Evolutionary conservation across 306 rosid genomes (phyloP).

Genomic region (Morella rubra): DNA sequence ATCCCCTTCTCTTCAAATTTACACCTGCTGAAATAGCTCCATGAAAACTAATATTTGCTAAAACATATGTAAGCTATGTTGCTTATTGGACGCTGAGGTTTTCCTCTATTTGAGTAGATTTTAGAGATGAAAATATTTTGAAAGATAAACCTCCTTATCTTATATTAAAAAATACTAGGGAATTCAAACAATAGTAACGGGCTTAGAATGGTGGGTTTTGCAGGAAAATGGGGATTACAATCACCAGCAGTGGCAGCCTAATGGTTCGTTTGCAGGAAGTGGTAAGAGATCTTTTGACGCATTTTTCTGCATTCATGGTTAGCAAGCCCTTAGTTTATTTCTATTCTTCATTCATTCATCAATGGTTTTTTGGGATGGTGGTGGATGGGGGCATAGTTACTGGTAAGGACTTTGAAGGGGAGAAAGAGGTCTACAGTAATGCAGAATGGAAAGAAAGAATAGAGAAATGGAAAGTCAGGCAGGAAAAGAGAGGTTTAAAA

Average conservation of each 20-base stretch:
- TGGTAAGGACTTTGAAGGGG: slow-evolving; percentile 66
- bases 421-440: slow-evolving; percentile 36
- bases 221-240: slow-evolving; percentile 64
- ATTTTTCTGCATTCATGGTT: background rate
- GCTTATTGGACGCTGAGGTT: background rate
- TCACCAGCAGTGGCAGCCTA: slow-evolving; percentile 46
- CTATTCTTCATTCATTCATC: slow-evolving; percentile 12
- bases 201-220: slow-evolving; percentile 25
- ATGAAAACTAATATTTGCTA: background rate
- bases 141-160: background rate
- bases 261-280: slow-evolving; percentile 59
- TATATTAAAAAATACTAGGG: background rate
- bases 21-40: too few relatives aligned
- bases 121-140: background rate
- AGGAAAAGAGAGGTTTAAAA: slow-evolving; percentile 66
- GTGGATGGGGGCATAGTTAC: slow-evolving; percentile 38
- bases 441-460: slow-evolving; percentile 73
- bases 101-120: background rate
- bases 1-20: background rate
- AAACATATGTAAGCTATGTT: background rate
- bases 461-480: slow-evolving; percentile 98
- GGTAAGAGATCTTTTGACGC: slow-evolving; percentile 34
- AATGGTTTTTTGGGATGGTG: slow-evolving; percentile 1
- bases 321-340: background rate
- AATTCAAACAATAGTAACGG: slow-evolving; percentile 6